Base-by-base conservation (phyloP, 2,329 filamentous ascomycete species). In the Alternaria consortialis region DNA sequence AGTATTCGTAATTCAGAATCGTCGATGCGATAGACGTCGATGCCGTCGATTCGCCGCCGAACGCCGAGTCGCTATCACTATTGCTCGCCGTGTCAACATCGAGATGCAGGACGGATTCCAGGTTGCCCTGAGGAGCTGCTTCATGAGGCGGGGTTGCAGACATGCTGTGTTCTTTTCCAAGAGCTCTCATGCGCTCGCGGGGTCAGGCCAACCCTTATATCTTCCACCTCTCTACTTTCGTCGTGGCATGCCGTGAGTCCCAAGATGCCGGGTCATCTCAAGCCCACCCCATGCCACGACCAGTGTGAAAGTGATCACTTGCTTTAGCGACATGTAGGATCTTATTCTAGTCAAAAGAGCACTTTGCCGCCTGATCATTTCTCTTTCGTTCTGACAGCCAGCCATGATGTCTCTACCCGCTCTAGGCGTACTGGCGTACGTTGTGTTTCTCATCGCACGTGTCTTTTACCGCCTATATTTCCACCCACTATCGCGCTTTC, bases 401-500 rank as follows among this genome's bases (percentile, higher is more conserved):
- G 32, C 46, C 20, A 34, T 36, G 53, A 60, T 60, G 62, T 62
- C 53, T 56, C 63, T 64, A 17, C 53, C 62, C 29, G 53, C 60
- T 37, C 47, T 70, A 43, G 60, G 67, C 8, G 59, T 56, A 8
- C 56, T 51, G 9, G 48, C 63, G 5, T 54, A 63, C 23, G 44
- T 62, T 31, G 13, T 62, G 8, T 78, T 74, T 44, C 27, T 66
- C 8, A 1, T 66, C 27, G 68, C 62, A 15, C 63, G 75, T 47
- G 54, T 54, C 51, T 5, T 82, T 55, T 80, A 83, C 65, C 75
- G 76, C 56, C 71, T 81, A 20, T 81, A 76, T 67, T 74, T 83
- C 44, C 81, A 83, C 47, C 82, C 83, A 1, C 74, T 84, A 2
- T 71, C 77, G 43, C 77, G 77, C 43, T 82, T 80, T 62, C 82